Percentiles rank a stretch among this genome's conserved stretches.
phyloP scores from a whole-genome alignment of 2,329 filamentous ascomycete species.

The Aspergillus fumigatus region DNA sequence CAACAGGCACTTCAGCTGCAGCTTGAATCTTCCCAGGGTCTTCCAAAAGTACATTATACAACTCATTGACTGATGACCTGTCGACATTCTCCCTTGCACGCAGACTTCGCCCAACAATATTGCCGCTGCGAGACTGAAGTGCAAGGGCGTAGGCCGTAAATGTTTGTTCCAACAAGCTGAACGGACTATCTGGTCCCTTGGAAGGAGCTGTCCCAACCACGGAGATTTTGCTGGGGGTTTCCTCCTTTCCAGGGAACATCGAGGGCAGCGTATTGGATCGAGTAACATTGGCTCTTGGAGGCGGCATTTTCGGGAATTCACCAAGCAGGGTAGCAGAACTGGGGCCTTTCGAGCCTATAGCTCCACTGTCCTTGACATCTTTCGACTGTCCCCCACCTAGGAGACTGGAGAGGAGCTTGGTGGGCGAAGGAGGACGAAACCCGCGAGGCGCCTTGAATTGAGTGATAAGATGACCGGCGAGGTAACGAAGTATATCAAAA shows the following conservation, averaged over 20 bases:
- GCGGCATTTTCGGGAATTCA: constrained; percentile 42
- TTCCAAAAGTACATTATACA: constrained; percentile 85
- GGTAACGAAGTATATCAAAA: constrained; percentile 67
- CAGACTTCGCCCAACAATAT: constrained; percentile 73
- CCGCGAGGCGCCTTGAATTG: constrained; percentile 58
- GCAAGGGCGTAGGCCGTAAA: constrained; percentile 79
- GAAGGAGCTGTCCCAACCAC: constrained; percentile 51
- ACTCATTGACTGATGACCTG: constrained; percentile 76
- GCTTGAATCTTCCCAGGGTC: constrained; percentile 73
- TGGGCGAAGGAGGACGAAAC: constrained; percentile 76
- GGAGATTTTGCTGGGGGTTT: constrained; percentile 36
- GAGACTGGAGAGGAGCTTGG: constrained; percentile 83
- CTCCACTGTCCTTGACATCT: constrained; percentile 21
- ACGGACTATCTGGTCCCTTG: constrained; percentile 56
- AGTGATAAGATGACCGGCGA: constrained; percentile 59
- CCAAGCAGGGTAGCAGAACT: constrained; percentile 35
- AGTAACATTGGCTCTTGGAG: constrained; percentile 33
- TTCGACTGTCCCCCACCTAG: constrained; percentile 55
- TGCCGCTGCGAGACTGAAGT: constrained; percentile 78
- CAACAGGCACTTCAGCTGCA: constrained; percentile 69
- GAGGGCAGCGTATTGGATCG: constrained; percentile 43
- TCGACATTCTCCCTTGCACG: constrained; percentile 67
- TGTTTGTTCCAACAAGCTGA: constrained; percentile 75
- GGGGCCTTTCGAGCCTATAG: constrained; percentile 31
- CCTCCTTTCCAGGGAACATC: constrained; percentile 44